These are phyloP conservation scores for Cupressus sempervirens DNA, from an alignment of 75 land plant genomes.

Conservation along the genomic window DNA sequence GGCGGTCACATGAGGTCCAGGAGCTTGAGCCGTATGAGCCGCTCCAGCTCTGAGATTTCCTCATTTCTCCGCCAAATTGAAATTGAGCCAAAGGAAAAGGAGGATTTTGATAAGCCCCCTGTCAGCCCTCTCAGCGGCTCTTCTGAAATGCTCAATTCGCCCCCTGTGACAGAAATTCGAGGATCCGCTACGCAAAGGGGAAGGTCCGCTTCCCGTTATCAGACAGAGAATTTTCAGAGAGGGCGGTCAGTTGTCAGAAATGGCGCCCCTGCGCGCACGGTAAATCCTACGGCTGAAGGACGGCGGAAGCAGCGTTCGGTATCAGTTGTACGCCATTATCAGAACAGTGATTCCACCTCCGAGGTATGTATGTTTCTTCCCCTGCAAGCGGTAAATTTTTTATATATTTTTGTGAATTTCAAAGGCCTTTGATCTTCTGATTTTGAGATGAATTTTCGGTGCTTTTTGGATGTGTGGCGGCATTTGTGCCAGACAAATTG, in stretches of 20 bases:
- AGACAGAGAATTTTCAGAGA: neutral
- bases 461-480: no score
- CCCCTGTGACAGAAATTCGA: conserved; percentile 40
- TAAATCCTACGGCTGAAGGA: neutral
- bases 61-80: neutral
- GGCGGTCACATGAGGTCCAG: conserved; percentile 12
- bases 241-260: conserved; percentile 14
- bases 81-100: neutral
- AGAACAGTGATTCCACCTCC: neutral
- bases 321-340: conserved; percentile 22
- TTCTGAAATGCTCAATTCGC: conserved; percentile 41
- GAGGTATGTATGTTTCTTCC: conserved; percentile 12
- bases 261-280: neutral
- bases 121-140: neutral
- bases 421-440: no score
- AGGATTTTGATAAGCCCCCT: neutral
- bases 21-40: conserved; percentile 30
- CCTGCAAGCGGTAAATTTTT: no score
- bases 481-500: no score
- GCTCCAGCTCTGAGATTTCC: conserved; percentile 11
- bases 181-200: neutral
- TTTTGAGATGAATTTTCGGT: no score
- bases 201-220: neutral
- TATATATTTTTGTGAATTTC: no score
- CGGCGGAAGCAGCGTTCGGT: conserved; percentile 13